These are phyloP conservation scores for Saccharomyces hybrid DNA, from an alignment of 1,139 yeast genomes.

Conservation along the genomic window DNA sequence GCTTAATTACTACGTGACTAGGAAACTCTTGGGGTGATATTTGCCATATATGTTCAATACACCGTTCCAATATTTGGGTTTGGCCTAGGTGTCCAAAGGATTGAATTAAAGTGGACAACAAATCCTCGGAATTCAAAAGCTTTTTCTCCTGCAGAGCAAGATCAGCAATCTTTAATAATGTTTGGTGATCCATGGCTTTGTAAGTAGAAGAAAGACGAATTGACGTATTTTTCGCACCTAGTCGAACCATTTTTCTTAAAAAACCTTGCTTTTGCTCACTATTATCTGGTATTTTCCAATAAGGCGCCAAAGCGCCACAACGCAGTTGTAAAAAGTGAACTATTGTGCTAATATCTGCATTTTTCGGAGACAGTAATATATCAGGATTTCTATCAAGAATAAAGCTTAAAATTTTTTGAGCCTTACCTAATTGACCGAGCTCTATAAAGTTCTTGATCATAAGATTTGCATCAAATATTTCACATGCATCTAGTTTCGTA, in stretches of 20 bases:
- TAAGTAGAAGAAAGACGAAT: not conserved
- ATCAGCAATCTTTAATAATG: slow-evolving; percentile 12
- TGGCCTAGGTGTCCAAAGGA: slow-evolving; percentile 22
- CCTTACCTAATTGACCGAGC: slow-evolving; percentile 19
- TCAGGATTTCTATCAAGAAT: slow-evolving; percentile 11
- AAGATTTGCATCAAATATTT: slow-evolving; percentile 21
- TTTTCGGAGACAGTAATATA: slow-evolving; percentile 2
- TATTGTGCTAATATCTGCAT: slow-evolving; percentile 16
- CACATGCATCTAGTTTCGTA: slow-evolving; percentile 2
- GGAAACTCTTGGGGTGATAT: slow-evolving; percentile 1
- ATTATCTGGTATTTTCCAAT: slow-evolving; percentile 1
- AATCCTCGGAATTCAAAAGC: slow-evolving; percentile 10
- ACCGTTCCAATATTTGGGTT: slow-evolving; percentile 13
- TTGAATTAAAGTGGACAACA: slow-evolving; percentile 17
- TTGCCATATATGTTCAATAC: slow-evolving; percentile 19
- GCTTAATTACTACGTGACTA: not conserved
- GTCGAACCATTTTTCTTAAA: not conserved
- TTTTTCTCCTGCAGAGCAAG: slow-evolving; percentile 7
- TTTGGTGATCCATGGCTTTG: not conserved
- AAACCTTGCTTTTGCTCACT: not conserved
- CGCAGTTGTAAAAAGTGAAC: slow-evolving; percentile 9
- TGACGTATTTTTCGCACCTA: slow-evolving; percentile 6
- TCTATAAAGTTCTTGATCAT: slow-evolving; percentile 19
- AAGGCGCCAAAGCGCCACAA: slow-evolving; percentile 1
- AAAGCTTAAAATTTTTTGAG: slow-evolving; percentile 20